Base-by-base conservation (phyloP, 2,329 filamentous ascomycete genomes). In the Monosporascus sp. region DNA sequence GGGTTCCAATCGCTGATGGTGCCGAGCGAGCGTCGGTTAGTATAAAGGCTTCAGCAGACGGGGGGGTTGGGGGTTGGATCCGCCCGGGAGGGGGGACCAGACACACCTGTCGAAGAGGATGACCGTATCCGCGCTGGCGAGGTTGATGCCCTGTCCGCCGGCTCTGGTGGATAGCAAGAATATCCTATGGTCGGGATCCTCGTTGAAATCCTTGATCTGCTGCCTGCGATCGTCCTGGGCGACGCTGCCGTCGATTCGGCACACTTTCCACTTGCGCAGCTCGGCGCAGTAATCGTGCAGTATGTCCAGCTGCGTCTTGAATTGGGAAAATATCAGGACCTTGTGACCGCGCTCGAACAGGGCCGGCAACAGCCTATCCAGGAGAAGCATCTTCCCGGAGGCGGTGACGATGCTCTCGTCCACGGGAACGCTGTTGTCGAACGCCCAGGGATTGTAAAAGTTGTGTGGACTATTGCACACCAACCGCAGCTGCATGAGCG, bases 401-500 rank as follows among this genome's bases (percentile, higher is more conserved):
- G 89, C 84, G 0, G 88, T 93, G 37, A 99, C 82, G 6, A 99
- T 81, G 1, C 81, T 87, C 65, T 95, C 88, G 63, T 97, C 91
- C 0, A 91, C 74, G 0, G 80, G 74, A 0, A 79, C 69, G 6
- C 80, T 79, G 1, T 80, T 77, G 17, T 82, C 78, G 6, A 77
- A 76, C 0, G 81, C 78, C 82, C 93, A 97, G 0, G 94, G 93
- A 67, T 91, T 95, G 72, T 96, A 97, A 69, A 99, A 97, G 66
- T 97, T 96, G 71, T 97, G 92, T 0, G 94, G 94, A 0, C 86
- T 90, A 69, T 99, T 96, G 71, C 94, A 97, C 11, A 90, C 91
- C 0, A 97, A 80, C 0, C 94, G 88, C 3, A 96, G 82, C 68
- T 99, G 94, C 78, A 96, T 91, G 20, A 97, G 74, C 0, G 91